phyloP scores from a whole-genome alignment of 352 stramenopile genomes.

The Globisporangium paddicum region DNA sequence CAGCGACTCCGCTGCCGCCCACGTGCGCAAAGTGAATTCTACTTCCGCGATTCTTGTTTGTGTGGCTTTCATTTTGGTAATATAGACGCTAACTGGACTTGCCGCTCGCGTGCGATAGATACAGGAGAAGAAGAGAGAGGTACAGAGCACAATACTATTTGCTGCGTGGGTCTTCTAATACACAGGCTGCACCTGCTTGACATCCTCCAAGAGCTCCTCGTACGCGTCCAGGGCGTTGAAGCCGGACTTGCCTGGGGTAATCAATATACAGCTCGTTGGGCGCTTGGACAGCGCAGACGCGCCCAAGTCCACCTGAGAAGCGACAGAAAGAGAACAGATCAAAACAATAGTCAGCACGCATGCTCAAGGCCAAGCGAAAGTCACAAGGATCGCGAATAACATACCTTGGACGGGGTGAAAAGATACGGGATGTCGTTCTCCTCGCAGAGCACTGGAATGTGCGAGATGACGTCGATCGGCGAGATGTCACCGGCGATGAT shows the following conservation, averaged over 20 bases:
- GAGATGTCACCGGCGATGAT: constrained; percentile 99
- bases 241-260: constrained; percentile 91
- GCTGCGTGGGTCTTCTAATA: constrained; percentile 55
- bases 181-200: constrained; percentile 84
- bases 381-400: background rate
- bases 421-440: constrained; percentile 99
- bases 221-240: constrained; percentile 89
- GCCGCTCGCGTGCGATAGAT: constrained; percentile 17
- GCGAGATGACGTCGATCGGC: constrained; percentile 99
- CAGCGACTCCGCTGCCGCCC: background rate
- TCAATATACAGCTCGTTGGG: constrained; percentile 98
- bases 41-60: constrained; percentile 1
- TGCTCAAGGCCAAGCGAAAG: background rate
- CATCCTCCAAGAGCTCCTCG: constrained; percentile 86
- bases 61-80: constrained; percentile 8
- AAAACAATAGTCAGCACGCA: background rate
- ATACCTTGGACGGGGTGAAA: constrained; percentile 95
- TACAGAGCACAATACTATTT: constrained; percentile 14
- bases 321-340: constrained; percentile 15
- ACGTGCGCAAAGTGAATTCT: background rate
- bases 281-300: constrained; percentile 97
- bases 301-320: constrained; percentile 86
- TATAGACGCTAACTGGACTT: constrained; percentile 10
- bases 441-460: constrained; percentile 98
- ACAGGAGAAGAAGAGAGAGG: constrained; percentile 11